Conservation (phyloP, 495 filamentous ascomycete genomes). For the Podospora australis region DNA sequence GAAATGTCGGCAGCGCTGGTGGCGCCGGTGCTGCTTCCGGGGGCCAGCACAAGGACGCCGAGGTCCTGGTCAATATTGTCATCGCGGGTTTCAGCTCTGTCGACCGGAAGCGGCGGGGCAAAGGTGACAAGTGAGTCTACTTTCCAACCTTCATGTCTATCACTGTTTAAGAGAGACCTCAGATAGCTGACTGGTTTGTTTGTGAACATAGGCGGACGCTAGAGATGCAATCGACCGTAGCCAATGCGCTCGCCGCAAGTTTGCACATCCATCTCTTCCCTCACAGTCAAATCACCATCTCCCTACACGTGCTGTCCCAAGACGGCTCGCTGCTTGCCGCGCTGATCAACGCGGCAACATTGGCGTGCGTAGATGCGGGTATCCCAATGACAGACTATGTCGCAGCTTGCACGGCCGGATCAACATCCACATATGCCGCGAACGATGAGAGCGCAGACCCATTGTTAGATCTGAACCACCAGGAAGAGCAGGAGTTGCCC, state of each 20-base stretch:
- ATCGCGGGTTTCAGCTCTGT: slow-evolving; percentile 83
- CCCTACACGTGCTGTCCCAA: slow-evolving; percentile 78
- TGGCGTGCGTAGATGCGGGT: slow-evolving; percentile 90
- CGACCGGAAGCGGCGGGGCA: slow-evolving; percentile 68
- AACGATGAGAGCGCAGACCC: slow-evolving; percentile 71
- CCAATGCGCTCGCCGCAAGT: slow-evolving; percentile 62
- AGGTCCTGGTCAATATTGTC: slow-evolving; percentile 74
- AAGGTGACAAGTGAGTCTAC: slow-evolving; percentile 64
- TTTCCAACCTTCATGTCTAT: not conserved
- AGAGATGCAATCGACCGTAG: slow-evolving; percentile 73
- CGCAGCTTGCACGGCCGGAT: slow-evolving; percentile 78
- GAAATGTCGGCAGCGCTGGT: slow-evolving; percentile 13
- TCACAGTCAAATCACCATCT: slow-evolving; percentile 74
- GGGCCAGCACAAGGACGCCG: slow-evolving; percentile 42
- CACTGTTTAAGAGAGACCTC: not conserved
- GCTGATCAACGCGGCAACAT: slow-evolving; percentile 83
- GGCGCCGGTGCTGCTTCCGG: slow-evolving; percentile 40
- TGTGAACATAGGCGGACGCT: slow-evolving; percentile 61
- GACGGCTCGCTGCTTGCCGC: slow-evolving; percentile 88
- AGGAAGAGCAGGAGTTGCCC: slow-evolving; percentile 87
- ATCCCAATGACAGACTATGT: slow-evolving; percentile 91
- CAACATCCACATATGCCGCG: slow-evolving; percentile 59
- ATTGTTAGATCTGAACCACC: slow-evolving; percentile 75
- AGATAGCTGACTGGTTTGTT: too few relatives aligned
- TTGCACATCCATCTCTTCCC: slow-evolving; percentile 85